Evolutionary conservation across 1,284 basidiomycete genomes (phyloP), one percentile per base, ranked within the genome.

Genomic region (Austropuccinia psidii): DNA sequence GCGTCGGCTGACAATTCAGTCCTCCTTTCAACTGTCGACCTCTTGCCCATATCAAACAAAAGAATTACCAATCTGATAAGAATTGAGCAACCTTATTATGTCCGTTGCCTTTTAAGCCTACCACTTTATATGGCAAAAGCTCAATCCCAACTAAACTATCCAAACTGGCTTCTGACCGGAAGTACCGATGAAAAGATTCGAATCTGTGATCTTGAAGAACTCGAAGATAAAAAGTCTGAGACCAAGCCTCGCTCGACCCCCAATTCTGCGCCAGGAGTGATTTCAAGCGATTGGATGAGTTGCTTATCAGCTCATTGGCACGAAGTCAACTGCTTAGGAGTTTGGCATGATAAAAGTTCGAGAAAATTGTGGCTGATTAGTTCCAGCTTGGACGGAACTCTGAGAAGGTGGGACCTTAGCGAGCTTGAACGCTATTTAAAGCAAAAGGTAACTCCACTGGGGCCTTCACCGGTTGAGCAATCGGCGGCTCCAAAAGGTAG

Each of bases 1-100:
- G 93, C 88, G 1, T 96, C 93, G 5, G 85, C 89, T 24, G 93
- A 97, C 79, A 90, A 92, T 65, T 90, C 89, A 0, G 87, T 89
- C 0, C 87, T 88, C 69, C 82, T 91, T 11, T 79, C 77, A 2
- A 64, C 72, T 1, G 76, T 79, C 57, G 74, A 76, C 43, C 41
- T 81, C 85, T 19, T 78, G 81, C 75, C 80, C 84, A 79, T 77
- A 75, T 58, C 80, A 79, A n/a, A 21, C 76, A 81, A 4, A 73
- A 79, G n/a, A 58, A 77, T 9, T 57, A 75, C 39, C 15, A 55
- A 74, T 35, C 75, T 77, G 41, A 15, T 58, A 4, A 57, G 68
- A 24, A 72, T 76, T 33, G 70, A 68, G 35, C 21, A 37, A 62
- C 13, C 73, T 76, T 29, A 76, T 78, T 27, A 84, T 83, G 67